Percentiles rank a stretch among this genome's conserved stretches.
phyloP scores from a whole-genome alignment of 768 basidiomycete genomes.

The Russula compacta region DNA sequence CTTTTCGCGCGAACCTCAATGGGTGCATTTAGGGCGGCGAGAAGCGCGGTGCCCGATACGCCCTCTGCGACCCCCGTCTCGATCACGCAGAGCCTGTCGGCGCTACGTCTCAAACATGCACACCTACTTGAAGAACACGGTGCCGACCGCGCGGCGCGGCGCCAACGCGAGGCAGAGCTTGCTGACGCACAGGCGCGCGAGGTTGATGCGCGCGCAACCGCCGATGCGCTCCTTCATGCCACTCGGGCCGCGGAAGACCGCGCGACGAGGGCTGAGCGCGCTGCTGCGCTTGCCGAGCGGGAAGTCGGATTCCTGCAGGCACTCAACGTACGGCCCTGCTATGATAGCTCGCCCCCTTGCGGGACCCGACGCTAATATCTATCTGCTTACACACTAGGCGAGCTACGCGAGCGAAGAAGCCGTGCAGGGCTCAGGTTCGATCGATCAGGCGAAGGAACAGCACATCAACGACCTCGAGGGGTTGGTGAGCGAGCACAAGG shows the following conservation, averaged over 20 bases:
- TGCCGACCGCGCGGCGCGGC: slow-evolving; percentile 42
- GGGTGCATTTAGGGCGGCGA: neutral
- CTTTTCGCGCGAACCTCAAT: neutral
- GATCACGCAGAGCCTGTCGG: slow-evolving; percentile 47
- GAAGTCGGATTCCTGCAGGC: slow-evolving; percentile 63
- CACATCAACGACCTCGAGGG: slow-evolving; percentile 47
- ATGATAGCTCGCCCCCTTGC: too few relatives aligned
- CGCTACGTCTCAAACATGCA: slow-evolving; percentile 53
- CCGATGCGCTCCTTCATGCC: slow-evolving; percentile 30
- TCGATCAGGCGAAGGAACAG: slow-evolving; percentile 33
- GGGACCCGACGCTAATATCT: too few relatives aligned
- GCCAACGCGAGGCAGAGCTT: slow-evolving; percentile 45
- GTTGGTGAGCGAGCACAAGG: slow-evolving; percentile 48
- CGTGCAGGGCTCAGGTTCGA: slow-evolving; percentile 22
- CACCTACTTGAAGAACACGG: slow-evolving; percentile 62
- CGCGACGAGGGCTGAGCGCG: slow-evolving; percentile 31
- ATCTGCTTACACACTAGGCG: too few relatives aligned
- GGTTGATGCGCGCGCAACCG: slow-evolving; percentile 29
- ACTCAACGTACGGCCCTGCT: slow-evolving; percentile 58
- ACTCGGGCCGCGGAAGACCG: slow-evolving; percentile 34
- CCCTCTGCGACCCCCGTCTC: slow-evolving; percentile 43
- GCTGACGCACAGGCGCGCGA: slow-evolving; percentile 12
- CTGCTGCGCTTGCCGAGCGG: slow-evolving; percentile 39
- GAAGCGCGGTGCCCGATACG: slow-evolving; percentile 24
- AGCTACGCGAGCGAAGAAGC: slow-evolving; percentile 57